A percentile compares a stretch with the other conserved stretches of the same genome.
phyloP scores from a whole-genome alignment of 2,329 filamentous ascomycete genomes.

The Penicillium sp. region DNA sequence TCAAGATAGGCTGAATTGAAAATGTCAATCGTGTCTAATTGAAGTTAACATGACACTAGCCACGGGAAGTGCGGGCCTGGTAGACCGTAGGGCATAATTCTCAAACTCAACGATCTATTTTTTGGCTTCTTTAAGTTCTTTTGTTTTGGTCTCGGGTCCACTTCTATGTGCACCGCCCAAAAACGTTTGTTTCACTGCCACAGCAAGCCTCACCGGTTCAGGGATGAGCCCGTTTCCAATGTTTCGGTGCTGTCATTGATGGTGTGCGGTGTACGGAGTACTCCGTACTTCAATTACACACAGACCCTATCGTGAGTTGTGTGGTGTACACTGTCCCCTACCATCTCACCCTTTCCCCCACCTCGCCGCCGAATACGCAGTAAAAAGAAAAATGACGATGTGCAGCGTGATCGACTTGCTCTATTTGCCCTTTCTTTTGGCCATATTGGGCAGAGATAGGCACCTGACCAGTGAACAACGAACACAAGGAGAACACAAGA shows the following conservation, averaged over 20 bases:
- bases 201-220: slow-evolving; percentile 28
- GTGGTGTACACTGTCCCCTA: slow-evolving; percentile 6
- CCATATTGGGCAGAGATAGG: slow-evolving; percentile 15
- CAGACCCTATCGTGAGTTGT: neutral
- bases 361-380: slow-evolving; percentile 12
- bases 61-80: neutral
- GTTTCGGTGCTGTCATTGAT: slow-evolving; percentile 5
- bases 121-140: too few species aligned
- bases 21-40: neutral
- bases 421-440: neutral
- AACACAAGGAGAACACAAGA: slow-evolving; percentile 1
- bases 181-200: slow-evolving; percentile 31
- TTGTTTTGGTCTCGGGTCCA: slow-evolving; percentile 11
- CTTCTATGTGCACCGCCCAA: slow-evolving; percentile 31
- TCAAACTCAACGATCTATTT: slow-evolving; percentile 25
- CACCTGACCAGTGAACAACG: slow-evolving; percentile 15
- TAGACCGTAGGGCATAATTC: slow-evolving; percentile 6
- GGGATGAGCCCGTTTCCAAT: neutral
- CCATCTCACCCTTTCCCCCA: slow-evolving; percentile 1
- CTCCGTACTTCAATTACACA: neutral
- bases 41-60: neutral
- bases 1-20: neutral
- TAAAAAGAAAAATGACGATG: slow-evolving; percentile 23
- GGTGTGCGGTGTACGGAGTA: slow-evolving; percentile 13
- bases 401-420: slow-evolving; percentile 23